phyloP scores from a whole-genome alignment of 139 green algal genomes.

The Micromonas commoda region DNA sequence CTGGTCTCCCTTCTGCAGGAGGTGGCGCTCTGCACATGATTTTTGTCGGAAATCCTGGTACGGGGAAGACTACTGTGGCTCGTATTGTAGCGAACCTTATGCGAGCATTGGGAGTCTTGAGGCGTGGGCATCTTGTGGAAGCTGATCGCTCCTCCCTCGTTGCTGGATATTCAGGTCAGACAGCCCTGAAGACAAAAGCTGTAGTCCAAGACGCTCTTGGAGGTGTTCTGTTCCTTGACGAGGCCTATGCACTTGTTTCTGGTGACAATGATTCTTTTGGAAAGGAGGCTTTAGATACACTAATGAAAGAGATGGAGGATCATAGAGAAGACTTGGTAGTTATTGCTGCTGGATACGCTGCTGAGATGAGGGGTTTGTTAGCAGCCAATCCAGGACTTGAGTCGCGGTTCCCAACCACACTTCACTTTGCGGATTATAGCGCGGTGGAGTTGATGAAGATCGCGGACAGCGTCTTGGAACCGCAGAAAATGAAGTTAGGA shows the following conservation, averaged over 20 bases:
- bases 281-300: conserved; percentile 23
- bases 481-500: conserved; percentile 5
- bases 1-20: neutral
- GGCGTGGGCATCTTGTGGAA: conserved; percentile 22
- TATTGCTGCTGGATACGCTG: neutral
- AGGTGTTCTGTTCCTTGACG: conserved; percentile 28
- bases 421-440: conserved; percentile 12
- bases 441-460: conserved; percentile 19
- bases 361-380: conserved; percentile 3
- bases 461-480: neutral
- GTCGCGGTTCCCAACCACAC: neutral
- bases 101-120: neutral
- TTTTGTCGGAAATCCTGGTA: conserved; percentile 21
- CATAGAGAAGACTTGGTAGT: conserved; percentile 14
- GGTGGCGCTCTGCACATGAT: conserved; percentile 16
- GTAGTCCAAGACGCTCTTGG: conserved; percentile 18
- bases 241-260: conserved; percentile 16
- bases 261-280: conserved; percentile 25
- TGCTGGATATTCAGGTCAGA: conserved; percentile 27
- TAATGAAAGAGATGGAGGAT: conserved; percentile 31
- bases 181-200: conserved; percentile 21
- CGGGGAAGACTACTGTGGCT: conserved; percentile 23
- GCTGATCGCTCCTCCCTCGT: conserved; percentile 21
- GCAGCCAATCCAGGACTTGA: neutral
- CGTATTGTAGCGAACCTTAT: conserved; percentile 11